Evolutionary conservation across 371 early-diverging fungal species (phyloP).

Genomic region (Rhizopus microsporus): DNA sequence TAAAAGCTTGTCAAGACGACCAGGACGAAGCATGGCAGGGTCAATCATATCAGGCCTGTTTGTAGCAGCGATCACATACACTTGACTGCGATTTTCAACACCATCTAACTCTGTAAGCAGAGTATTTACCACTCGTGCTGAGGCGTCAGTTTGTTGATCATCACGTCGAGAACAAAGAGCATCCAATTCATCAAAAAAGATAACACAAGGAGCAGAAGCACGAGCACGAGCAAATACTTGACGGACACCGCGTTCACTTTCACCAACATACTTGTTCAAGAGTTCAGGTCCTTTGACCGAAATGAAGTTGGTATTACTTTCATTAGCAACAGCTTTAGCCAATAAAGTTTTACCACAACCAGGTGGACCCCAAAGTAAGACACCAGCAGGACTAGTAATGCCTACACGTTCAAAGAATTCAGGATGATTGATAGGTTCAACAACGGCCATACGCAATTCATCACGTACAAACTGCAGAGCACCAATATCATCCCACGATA

Average conservation of each 20-base stretch:
- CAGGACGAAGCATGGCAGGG: conserved; percentile 97
- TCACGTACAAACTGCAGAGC: conserved; percentile 86
- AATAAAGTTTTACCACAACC: conserved; percentile 99
- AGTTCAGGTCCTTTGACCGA: conserved; percentile 99
- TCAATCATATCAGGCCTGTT: conserved; percentile 99
- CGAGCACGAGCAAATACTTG: conserved; percentile 98
- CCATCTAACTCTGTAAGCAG: conserved; percentile 99
- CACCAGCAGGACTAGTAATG: conserved; percentile 93
- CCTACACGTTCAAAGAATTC: conserved; percentile 92
- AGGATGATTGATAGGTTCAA: conserved; percentile 95
- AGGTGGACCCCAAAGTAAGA: conserved; percentile 99
- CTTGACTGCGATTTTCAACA: conserved; percentile 85
- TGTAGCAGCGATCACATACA: conserved; percentile 99
- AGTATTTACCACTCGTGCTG: conserved; percentile 98
- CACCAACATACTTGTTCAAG: conserved; percentile 99
- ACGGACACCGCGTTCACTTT: conserved; percentile 97
- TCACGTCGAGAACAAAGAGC: conserved; percentile 84
- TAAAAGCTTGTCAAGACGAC: conserved; percentile 97
- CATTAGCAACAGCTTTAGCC: conserved; percentile 98
- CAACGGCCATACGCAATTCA: conserved; percentile 94
- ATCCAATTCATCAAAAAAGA: conserved; percentile 99
- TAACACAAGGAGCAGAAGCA: conserved; percentile 94
- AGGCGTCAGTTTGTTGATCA: conserved; percentile 85
- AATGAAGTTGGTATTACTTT: conserved; percentile 97
- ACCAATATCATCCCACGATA: conserved; percentile 96